Evolutionary conservation across 1,284 basidiomycete genomes (phyloP).

Genomic region (Stygiomarasmius scandens): DNA sequence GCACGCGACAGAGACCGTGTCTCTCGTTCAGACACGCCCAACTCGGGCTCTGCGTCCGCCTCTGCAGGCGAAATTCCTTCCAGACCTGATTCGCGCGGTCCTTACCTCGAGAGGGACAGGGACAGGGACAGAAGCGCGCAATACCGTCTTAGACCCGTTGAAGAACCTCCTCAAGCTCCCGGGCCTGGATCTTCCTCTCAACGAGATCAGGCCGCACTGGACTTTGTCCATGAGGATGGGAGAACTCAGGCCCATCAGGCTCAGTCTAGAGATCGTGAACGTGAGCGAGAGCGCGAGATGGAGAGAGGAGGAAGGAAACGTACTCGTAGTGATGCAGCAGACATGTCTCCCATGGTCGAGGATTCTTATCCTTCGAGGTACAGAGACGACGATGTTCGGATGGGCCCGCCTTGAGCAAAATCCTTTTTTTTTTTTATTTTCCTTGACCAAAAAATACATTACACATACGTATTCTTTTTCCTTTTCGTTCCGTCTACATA

Average conservation of each 20-base stretch:
- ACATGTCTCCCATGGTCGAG: constrained; percentile 48
- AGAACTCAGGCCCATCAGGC: constrained; percentile 37
- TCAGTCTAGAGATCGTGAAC: constrained; percentile 20
- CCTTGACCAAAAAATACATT: no score
- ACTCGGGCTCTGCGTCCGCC: constrained; percentile 48
- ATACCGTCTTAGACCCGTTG: constrained; percentile 48
- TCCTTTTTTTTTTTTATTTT: constrained; percentile 14
- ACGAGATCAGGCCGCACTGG: constrained; percentile 32
- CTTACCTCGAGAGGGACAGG: constrained; percentile 48
- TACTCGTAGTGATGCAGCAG: constrained; percentile 65
- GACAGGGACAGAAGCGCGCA: constrained; percentile 23
- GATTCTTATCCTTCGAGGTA: constrained; percentile 29
- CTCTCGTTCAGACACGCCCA: constrained; percentile 59
- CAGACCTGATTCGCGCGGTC: constrained; percentile 49
- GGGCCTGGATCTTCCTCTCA: not conserved
- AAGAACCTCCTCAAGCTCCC: constrained; percentile 18
- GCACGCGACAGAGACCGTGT: constrained; percentile 35
- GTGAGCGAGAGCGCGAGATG: not conserved
- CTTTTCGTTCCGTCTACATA: no score
- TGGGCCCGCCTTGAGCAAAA: constrained; percentile 30
- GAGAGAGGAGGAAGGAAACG: constrained; percentile 46
- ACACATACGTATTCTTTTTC: no score
- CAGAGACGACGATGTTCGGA: constrained; percentile 48
- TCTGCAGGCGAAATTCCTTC: constrained; percentile 49
- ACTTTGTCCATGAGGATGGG: constrained; percentile 52